Evolutionary conservation across 352 stramenopile species (phyloP).

Genomic region (Halophytophthora polymorphica): DNA sequence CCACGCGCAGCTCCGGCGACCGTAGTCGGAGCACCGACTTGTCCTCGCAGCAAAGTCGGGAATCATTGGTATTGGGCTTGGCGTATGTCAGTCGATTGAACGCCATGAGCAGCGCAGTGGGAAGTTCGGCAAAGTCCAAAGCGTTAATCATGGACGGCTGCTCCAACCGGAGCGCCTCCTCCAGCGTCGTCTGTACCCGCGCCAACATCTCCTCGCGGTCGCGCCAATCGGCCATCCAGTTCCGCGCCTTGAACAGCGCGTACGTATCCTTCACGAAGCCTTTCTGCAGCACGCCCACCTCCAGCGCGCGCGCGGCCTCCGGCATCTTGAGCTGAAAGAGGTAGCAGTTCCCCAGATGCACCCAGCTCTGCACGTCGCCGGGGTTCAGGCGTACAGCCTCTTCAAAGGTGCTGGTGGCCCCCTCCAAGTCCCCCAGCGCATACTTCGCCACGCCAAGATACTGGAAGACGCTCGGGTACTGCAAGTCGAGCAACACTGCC

Average conservation of each 20-base stretch:
- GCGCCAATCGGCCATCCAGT: slow-evolving; percentile 68
- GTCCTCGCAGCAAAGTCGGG: slow-evolving; percentile 16
- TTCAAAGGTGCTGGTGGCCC: slow-evolving; percentile 61
- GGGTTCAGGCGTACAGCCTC: slow-evolving; percentile 44
- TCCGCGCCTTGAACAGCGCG: slow-evolving; percentile 57
- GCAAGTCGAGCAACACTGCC: slow-evolving; percentile 27
- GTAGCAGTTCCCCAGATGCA: slow-evolving; percentile 71
- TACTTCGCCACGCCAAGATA: slow-evolving; percentile 72
- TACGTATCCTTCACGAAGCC: slow-evolving; percentile 29
- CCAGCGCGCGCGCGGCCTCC: slow-evolving; percentile 41
- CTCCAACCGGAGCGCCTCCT: slow-evolving; percentile 13
- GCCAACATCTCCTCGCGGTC: slow-evolving; percentile 51
- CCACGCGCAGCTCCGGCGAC: slow-evolving; percentile 39
- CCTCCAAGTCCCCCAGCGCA: slow-evolving; percentile 52
- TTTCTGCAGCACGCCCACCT: slow-evolving; percentile 46
- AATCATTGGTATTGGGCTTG: not conserved
- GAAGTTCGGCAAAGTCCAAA: slow-evolving; percentile 50
- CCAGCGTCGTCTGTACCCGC: slow-evolving; percentile 25
- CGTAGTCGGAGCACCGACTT: slow-evolving; percentile 20
- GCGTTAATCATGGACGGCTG: slow-evolving; percentile 20
- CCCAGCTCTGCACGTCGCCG: slow-evolving; percentile 48
- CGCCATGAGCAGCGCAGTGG: slow-evolving; percentile 18
- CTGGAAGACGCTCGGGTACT: slow-evolving; percentile 54
- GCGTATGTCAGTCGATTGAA: slow-evolving; percentile 20
- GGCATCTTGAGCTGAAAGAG: slow-evolving; percentile 46